A percentile compares a stretch with the other conserved stretches of the same genome.
These are phyloP conservation scores for Ganoderma lingzhi DNA, from an alignment of 1,284 basidiomycete genomes.

Conservation along the genomic window DNA sequence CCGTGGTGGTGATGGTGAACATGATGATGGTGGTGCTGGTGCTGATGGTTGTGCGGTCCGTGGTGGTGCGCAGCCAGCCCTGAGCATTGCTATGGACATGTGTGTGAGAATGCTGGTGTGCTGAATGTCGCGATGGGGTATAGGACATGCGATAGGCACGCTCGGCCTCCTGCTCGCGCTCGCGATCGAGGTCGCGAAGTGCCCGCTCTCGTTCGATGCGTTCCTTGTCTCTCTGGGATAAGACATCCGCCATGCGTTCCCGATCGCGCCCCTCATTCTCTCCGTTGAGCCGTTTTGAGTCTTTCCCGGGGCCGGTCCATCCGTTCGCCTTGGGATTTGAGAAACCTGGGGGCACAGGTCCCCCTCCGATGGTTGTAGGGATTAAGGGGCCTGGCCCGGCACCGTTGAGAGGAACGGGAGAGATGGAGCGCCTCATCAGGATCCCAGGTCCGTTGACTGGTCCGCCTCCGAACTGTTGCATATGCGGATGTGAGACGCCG, in stretches of 20 bases:
- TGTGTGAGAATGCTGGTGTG: constrained; percentile 33
- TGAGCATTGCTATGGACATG: constrained; percentile 36
- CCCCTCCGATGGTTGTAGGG: constrained; percentile 28
- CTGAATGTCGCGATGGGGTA: constrained; percentile 35
- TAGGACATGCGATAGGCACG: constrained; percentile 34
- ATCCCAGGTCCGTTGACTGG: constrained; percentile 26
- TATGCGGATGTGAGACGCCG: constrained; percentile 28
- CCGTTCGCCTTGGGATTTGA: constrained; percentile 35
- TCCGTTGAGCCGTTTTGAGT: constrained; percentile 38
- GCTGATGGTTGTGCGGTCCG: constrained; percentile 48
- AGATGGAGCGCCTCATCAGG: constrained; percentile 41
- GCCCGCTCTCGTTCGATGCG: constrained; percentile 38
- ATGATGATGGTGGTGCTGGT: constrained; percentile 54
- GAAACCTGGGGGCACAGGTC: constrained; percentile 31
- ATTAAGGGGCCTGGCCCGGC: constrained; percentile 26
- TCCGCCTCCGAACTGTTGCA: constrained; percentile 32
- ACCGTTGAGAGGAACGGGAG: constrained; percentile 38
- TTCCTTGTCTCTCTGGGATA: constrained; percentile 42
- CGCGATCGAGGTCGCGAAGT: constrained; percentile 29
- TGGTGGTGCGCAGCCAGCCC: constrained; percentile 40
- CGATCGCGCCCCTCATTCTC: constrained; percentile 37
- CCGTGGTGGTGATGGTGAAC: constrained; percentile 48
- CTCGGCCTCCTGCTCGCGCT: constrained; percentile 36
- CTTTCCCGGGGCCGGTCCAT: constrained; percentile 33
- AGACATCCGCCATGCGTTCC: constrained; percentile 39